Conservation (phyloP, 2,329 filamentous ascomycete species). For the Mariannaea elegans region DNA sequence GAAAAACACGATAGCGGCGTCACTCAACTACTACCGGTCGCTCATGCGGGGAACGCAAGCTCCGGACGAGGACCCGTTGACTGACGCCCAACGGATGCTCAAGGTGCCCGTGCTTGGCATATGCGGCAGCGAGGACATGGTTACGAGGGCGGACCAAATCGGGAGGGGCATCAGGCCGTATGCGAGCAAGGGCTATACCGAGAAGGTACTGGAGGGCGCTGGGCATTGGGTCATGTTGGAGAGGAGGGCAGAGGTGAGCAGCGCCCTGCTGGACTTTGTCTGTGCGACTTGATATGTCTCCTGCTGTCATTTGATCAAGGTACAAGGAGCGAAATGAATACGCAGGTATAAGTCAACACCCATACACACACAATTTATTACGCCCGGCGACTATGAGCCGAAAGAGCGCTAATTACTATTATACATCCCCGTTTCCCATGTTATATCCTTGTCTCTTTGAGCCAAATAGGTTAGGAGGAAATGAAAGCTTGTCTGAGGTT, state of each 20-base stretch:
- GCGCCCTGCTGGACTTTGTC: slow-evolving; percentile 23
- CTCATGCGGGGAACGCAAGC: slow-evolving; percentile 29
- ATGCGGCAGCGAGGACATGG: slow-evolving; percentile 22
- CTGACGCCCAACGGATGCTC: slow-evolving; percentile 25
- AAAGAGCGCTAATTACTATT: no score
- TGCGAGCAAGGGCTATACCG: slow-evolving; percentile 21
- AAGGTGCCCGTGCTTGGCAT: slow-evolving; percentile 28
- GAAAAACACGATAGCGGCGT: slow-evolving; percentile 15
- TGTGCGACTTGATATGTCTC: background rate
- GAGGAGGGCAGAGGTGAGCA: slow-evolving; percentile 21
- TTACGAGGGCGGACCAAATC: slow-evolving; percentile 24
- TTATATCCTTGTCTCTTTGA: background rate
- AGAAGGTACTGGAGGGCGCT: slow-evolving; percentile 8
- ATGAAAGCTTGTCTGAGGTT: background rate
- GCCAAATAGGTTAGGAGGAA: background rate
- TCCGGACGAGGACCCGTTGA: slow-evolving; percentile 25
- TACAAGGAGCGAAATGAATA: no score
- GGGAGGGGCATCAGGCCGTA: slow-evolving; percentile 10
- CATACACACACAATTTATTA: no score
- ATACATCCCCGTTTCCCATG: no score
- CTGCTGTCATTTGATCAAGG: no score
- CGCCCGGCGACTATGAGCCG: no score
- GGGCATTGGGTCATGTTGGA: slow-evolving; percentile 36
- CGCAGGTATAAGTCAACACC: no score
- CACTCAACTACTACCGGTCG: slow-evolving; percentile 31